phyloP scores from a whole-genome alignment of 331 rosid species.

The Prunus yedoensis region DNA sequence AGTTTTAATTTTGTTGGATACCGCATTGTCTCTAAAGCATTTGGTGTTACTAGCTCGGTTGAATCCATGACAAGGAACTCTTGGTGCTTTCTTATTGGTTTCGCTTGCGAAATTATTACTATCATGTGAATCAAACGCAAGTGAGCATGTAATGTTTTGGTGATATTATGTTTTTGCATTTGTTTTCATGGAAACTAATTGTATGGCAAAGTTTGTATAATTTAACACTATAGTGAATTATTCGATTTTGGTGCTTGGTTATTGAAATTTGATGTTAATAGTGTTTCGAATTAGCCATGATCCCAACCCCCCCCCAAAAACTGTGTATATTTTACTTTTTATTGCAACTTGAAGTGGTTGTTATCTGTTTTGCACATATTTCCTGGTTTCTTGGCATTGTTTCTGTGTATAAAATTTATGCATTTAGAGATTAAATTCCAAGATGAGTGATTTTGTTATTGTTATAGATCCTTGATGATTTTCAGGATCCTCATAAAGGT shows the following conservation, averaged over 20 bases:
- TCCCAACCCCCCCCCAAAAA: not conserved
- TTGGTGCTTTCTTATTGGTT: not conserved
- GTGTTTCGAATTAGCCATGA: not conserved
- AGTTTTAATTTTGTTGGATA: not conserved
- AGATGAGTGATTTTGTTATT: not conserved
- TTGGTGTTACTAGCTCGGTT: not conserved
- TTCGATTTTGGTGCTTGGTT: not conserved
- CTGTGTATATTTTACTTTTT: too few relatives aligned
- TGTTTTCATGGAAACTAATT: not conserved
- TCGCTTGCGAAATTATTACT: not conserved
- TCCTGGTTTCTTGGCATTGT: too few relatives aligned
- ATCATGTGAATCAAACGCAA: not conserved
- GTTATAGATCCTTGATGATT: not conserved
- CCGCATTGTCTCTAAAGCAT: conserved; percentile 2
- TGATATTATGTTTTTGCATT: not conserved
- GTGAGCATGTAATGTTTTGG: conserved; percentile 2
- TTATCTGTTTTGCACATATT: too few relatives aligned
- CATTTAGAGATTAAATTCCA: not conserved
- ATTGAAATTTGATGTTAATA: not conserved
- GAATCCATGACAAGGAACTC: not conserved
- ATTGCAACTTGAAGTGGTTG: too few relatives aligned
- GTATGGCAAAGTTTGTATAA: not conserved
- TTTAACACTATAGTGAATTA: not conserved
- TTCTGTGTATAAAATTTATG: too few relatives aligned
- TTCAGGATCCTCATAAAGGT: conserved; percentile 8